A percentile compares a stretch with the other conserved stretches of the same genome.
phyloP scores from a whole-genome alignment of 129 eudicot genomes.

The Ambrosia trifida region DNA sequence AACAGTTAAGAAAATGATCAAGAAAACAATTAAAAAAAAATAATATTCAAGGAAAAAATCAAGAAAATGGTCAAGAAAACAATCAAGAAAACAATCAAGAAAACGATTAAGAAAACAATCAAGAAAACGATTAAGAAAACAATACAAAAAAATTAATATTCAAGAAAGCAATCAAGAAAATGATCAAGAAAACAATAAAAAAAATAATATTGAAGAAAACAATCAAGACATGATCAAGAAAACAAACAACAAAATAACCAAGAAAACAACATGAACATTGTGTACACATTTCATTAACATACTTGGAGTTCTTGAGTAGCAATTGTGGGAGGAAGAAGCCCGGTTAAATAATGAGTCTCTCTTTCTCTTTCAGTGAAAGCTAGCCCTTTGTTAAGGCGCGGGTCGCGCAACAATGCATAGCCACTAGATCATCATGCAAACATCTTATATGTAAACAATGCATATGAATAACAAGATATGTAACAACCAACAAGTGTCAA shows the following conservation, averaged over 20 bases:
- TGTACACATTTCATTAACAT: neutral
- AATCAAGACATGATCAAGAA: neutral
- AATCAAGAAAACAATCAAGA: neutral
- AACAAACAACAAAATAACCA: neutral
- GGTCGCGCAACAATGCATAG: conserved; percentile 64
- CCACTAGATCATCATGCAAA: conserved; percentile 49
- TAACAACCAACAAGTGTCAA: too few relatives aligned
- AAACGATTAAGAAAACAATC: conserved; percentile 7
- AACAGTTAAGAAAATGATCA: neutral
- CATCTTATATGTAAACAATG: neutral
- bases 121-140: conserved; percentile 1
- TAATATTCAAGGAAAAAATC: neutral
- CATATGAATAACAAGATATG: neutral
- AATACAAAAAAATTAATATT: neutral
- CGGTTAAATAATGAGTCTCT: conserved; percentile 75
- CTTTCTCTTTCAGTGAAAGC: conserved; percentile 78
- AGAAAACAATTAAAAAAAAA: too few relatives aligned
- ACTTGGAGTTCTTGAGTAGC: conserved; percentile 78
- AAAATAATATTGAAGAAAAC: neutral
- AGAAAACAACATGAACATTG: neutral
- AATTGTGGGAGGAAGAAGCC: conserved; percentile 76
- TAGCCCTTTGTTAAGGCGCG: conserved; percentile 85
- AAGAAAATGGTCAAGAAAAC: neutral
- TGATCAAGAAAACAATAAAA: conserved; percentile 8
- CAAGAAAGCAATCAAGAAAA: neutral